Evolutionary conservation across 1,284 basidiomycete genomes (phyloP).

Genomic region (Somion occarium): DNA sequence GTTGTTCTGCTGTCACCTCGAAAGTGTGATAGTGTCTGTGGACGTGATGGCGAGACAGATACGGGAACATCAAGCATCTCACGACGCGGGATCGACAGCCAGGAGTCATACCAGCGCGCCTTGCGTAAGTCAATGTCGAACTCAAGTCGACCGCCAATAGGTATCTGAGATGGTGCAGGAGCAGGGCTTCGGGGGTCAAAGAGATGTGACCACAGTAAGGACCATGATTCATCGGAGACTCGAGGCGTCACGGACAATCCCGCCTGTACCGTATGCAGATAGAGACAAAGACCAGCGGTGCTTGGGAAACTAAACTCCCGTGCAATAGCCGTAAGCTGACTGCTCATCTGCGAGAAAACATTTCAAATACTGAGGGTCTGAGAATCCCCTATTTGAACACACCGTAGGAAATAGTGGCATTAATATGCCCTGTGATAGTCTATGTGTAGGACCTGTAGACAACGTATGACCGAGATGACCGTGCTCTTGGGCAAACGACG

Average conservation of each 20-base stretch:
- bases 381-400: conserved; percentile 22
- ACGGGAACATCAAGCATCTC: conserved; percentile 42
- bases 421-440: conserved; percentile 62
- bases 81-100: conserved; percentile 50
- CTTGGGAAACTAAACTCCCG: conserved; percentile 78
- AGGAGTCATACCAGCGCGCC: conserved; percentile 70
- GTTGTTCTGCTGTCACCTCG: conserved; percentile 51
- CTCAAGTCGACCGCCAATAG: conserved; percentile 68
- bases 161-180: conserved; percentile 36
- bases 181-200: conserved; percentile 43
- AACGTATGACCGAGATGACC: conserved; percentile 57
- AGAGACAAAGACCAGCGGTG: conserved; percentile 66
- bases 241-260: conserved; percentile 57
- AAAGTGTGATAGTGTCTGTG: conserved; percentile 43
- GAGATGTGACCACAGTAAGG: conserved; percentile 60
- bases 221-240: conserved; percentile 75
- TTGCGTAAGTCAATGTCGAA: conserved; percentile 71
- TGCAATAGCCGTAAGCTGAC: conserved; percentile 70
- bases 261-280: conserved; percentile 57
- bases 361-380: not conserved
- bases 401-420: conserved; percentile 76
- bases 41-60: conserved; percentile 34
- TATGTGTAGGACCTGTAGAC: conserved; percentile 53
- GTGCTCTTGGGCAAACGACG: conserved; percentile 53
- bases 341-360: conserved; percentile 50